phyloP scores from a whole-genome alignment of 192 early-diverging fungal genomes.

The Oehlia diaphana region DNA sequence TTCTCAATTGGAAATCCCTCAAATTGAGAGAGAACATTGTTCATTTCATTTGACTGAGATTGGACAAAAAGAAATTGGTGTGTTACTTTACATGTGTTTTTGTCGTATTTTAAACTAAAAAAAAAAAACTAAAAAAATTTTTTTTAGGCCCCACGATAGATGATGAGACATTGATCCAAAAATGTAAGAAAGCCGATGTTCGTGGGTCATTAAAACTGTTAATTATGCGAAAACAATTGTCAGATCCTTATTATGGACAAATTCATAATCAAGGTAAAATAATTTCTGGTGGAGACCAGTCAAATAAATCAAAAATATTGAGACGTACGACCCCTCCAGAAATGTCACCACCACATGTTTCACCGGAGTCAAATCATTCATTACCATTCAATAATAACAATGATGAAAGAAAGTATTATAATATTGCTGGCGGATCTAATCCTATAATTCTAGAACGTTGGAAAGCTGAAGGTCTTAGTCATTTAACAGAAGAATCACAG shows the following conservation, averaged over 20 bases:
- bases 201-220: constrained; percentile 15
- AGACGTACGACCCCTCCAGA: background rate
- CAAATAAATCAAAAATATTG: background rate
- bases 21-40: constrained; percentile 3
- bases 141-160: constrained; percentile 6
- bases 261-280: background rate
- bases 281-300: background rate
- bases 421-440: constrained; percentile 6
- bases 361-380: background rate
- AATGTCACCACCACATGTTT: background rate
- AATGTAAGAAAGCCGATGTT: constrained; percentile 12
- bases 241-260: background rate
- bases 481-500: constrained; percentile 1
- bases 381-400: background rate
- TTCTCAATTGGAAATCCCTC: constrained; percentile 5
- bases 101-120: background rate
- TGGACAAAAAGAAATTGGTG: constrained; percentile 5
- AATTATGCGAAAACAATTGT: background rate
- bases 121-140: background rate
- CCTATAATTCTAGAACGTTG: background rate
- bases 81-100: background rate
- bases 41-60: constrained; percentile 12
- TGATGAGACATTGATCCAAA: constrained; percentile 11
- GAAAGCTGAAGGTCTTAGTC: background rate
- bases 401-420: background rate